Base-by-base conservation (phyloP, 2,329 filamentous ascomycete genomes). In the Diaporthe australafricana region DNA sequence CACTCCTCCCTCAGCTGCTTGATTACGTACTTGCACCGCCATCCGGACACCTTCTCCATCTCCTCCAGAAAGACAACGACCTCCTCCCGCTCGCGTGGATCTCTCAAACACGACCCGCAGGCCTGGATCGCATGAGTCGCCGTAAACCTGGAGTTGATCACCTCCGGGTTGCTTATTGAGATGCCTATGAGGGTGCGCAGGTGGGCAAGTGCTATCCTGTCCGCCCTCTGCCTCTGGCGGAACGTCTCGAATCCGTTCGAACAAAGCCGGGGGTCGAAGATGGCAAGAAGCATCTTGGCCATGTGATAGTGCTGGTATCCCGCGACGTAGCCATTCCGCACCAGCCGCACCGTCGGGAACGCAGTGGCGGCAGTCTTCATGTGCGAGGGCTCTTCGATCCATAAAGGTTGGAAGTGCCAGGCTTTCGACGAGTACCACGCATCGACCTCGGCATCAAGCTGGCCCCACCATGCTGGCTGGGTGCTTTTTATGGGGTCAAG, bases 271-370 rank as follows among this genome's bases (percentile, higher is more conserved):
- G 84, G 83, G 50, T 85, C 79, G 55, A 84, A 82, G 6, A 83
- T 81, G 1, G 77, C 78, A 1, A 80, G 78, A 8, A 85, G 75
- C 35, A 85, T 84, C 14, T 79, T 76, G 0, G 82, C 77, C 14
- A 85, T 78, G 65, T 83, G 80, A 57, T 82, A 83, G 72, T 85
- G 81, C 68, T 84, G 82, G 55, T 83, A 76, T 0, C 80, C 84
- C 2, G 81, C 80, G 1, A 81, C 81, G 78, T 32, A 45, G 60
- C 53, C 56, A 45, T 66, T 48, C 14, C 68, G 52, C 16, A 73
- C 63, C 17, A 74, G 69, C 71, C 76, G 72, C 25, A 75, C 70
- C 2, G 76, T 30, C 47, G 73, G 55, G 68, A 74, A 67, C 57
- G 72, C 73, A 0, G 57, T 63, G 3, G 57, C 20, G 47, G 63